Evolutionary conservation across 1,284 basidiomycete genomes (phyloP).

Genomic region (Peniophora sp.): DNA sequence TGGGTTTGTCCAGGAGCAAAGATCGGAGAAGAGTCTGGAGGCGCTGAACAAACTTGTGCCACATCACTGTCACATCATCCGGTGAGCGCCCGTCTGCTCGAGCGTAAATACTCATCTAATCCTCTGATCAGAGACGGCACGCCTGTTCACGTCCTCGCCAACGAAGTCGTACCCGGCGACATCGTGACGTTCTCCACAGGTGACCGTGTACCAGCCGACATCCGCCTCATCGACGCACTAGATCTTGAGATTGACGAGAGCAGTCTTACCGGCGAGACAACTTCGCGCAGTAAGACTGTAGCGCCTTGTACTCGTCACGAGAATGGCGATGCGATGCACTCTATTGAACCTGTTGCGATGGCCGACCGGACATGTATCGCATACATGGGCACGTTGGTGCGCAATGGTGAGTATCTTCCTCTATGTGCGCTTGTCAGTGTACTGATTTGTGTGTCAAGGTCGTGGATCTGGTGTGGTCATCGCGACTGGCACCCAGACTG

Average conservation of each 20-base stretch:
- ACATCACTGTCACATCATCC: slow-evolving; percentile 88
- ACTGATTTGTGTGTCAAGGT: slow-evolving; percentile 32
- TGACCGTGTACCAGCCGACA: slow-evolving; percentile 92
- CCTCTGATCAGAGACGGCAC: slow-evolving; percentile 51
- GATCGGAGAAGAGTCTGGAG: slow-evolving; percentile 92
- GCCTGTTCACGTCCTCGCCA: slow-evolving; percentile 77
- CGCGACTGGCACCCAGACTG: slow-evolving; percentile 83
- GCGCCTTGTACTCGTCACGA: slow-evolving; percentile 35
- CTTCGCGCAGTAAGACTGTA: slow-evolving; percentile 65
- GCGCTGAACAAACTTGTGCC: slow-evolving; percentile 95
- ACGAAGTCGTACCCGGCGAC: slow-evolving; percentile 93
- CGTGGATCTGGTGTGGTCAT: slow-evolving; percentile 85
- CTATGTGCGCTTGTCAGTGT: neutral
- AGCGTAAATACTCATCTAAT: slow-evolving; percentile 19
- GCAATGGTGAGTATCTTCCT: slow-evolving; percentile 62
- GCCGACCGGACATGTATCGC: slow-evolving; percentile 87
- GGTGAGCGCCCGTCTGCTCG: slow-evolving; percentile 35
- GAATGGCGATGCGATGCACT: slow-evolving; percentile 8
- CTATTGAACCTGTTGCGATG: slow-evolving; percentile 56
- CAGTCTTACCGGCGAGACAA: slow-evolving; percentile 90
- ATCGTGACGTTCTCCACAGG: slow-evolving; percentile 85
- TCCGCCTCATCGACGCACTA: slow-evolving; percentile 72
- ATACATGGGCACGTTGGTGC: slow-evolving; percentile 97
- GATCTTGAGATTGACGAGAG: slow-evolving; percentile 95
- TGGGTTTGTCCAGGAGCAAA: slow-evolving; percentile 91